Evolutionary conservation across 805 yeast genomes (phyloP).

Genomic region (Lipomyces spencermartinsiae): DNA sequence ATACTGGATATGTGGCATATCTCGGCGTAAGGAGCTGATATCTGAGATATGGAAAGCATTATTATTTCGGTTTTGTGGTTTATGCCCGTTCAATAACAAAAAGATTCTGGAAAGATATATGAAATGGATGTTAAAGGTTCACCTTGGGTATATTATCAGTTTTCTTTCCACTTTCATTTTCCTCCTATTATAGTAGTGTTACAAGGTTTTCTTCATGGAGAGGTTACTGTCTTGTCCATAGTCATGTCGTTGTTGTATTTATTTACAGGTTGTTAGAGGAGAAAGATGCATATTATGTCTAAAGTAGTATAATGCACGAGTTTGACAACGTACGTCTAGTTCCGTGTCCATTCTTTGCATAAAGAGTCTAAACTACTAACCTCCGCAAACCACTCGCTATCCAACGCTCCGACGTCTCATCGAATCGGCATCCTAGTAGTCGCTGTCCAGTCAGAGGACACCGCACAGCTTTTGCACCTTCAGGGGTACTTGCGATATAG

Average conservation of each 20-base stretch:
- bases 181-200: neutral
- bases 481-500: conserved; percentile 56
- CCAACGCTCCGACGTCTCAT: conserved; percentile 65
- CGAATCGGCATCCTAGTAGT: conserved; percentile 73
- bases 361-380: conserved; percentile 59
- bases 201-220: neutral
- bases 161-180: neutral
- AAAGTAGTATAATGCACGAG: neutral
- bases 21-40: neutral
- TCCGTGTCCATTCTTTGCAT: conserved; percentile 4
- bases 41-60: neutral
- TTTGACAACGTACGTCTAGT: neutral
- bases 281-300: neutral
- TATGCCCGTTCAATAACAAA: neutral
- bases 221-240: neutral
- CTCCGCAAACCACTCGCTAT: conserved; percentile 72
- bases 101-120: neutral
- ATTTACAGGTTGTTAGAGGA: neutral
- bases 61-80: neutral
- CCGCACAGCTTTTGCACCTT: conserved; percentile 58
- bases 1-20: conserved; percentile 1
- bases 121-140: neutral
- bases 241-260: conserved; percentile 3
- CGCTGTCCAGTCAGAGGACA: conserved; percentile 84
- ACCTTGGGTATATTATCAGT: neutral